phyloP scores from a whole-genome alignment of 495 filamentous ascomycete genomes.

The Annulohypoxylon moriforme region DNA sequence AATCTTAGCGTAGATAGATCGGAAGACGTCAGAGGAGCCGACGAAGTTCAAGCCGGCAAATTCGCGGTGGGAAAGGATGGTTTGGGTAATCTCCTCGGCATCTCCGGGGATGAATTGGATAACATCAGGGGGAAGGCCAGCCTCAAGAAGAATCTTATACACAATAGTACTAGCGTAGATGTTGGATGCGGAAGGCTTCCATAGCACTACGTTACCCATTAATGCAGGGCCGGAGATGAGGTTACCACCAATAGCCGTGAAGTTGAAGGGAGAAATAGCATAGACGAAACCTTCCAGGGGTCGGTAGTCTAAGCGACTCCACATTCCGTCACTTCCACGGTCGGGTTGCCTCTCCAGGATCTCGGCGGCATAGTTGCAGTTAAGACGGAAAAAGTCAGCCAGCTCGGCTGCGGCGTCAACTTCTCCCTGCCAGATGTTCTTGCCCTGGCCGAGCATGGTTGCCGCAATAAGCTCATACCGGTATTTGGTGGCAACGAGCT shows the following conservation, averaged over 20 bases:
- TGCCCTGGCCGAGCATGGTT: slow-evolving; percentile 3
- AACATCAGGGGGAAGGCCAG: not conserved
- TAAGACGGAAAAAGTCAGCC: not conserved
- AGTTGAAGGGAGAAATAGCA: not conserved
- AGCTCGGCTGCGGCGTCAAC: not conserved
- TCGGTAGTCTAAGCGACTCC: not conserved
- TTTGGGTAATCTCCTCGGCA: not conserved
- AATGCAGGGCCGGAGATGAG: not conserved
- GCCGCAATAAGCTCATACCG: not conserved
- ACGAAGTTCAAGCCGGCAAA: not conserved
- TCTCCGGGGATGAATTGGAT: not conserved
- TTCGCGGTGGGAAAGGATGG: not conserved
- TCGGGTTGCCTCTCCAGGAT: not conserved
- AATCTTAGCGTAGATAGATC: not conserved
- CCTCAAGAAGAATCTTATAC: not conserved
- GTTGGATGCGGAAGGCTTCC: not conserved
- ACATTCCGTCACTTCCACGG: not conserved
- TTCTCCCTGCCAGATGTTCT: slow-evolving; percentile 1
- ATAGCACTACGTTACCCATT: not conserved
- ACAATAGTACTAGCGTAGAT: not conserved
- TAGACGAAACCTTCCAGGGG: not conserved
- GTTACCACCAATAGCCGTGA: not conserved
- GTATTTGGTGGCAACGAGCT: not conserved
- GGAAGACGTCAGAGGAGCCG: not conserved
- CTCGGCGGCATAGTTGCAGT: not conserved